phyloP scores from a whole-genome alignment of 495 filamentous ascomycete genomes.

The Aspergillus funiculosus region DNA sequence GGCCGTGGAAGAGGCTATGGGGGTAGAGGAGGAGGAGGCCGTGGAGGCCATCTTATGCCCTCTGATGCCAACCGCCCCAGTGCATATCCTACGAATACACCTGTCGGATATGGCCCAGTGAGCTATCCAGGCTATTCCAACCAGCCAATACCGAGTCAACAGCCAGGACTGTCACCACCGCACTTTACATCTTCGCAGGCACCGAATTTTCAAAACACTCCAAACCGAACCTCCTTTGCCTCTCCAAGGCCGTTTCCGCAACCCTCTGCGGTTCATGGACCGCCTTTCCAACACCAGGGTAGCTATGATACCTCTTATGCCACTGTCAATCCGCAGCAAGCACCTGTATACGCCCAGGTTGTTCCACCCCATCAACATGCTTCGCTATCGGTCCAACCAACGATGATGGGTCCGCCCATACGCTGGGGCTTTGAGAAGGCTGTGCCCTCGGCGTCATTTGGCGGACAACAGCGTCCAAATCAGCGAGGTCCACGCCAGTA shows the following conservation, averaged over 20 bases:
- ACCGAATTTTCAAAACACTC: slow-evolving; percentile 23
- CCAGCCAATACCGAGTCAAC: slow-evolving; percentile 23
- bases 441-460: slow-evolving; percentile 21
- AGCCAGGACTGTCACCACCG: slow-evolving; percentile 25
- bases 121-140: slow-evolving; percentile 30
- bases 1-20: slow-evolving; percentile 42
- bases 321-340: slow-evolving; percentile 20
- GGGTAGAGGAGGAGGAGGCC: slow-evolving; percentile 46
- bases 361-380: slow-evolving; percentile 23
- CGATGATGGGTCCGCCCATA: slow-evolving; percentile 54
- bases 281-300: slow-evolving; percentile 26
- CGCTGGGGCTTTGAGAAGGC: slow-evolving; percentile 51
- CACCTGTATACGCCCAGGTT: slow-evolving; percentile 24
- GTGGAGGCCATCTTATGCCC: slow-evolving; percentile 46
- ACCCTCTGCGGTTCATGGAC: slow-evolving; percentile 20
- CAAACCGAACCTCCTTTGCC: slow-evolving; percentile 21
- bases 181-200: slow-evolving; percentile 26
- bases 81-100: slow-evolving; percentile 17
- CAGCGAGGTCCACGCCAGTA: slow-evolving; percentile 38
- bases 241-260: slow-evolving; percentile 27
- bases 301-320: slow-evolving; percentile 29
- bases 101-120: slow-evolving; percentile 29
- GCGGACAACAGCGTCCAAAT: slow-evolving; percentile 19
- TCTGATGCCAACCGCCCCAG: slow-evolving; percentile 17
- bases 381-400: slow-evolving; percentile 32